Evolutionary conservation across 75 land plant genomes (phyloP).

Genomic region (Isoetes taiwanensis): DNA sequence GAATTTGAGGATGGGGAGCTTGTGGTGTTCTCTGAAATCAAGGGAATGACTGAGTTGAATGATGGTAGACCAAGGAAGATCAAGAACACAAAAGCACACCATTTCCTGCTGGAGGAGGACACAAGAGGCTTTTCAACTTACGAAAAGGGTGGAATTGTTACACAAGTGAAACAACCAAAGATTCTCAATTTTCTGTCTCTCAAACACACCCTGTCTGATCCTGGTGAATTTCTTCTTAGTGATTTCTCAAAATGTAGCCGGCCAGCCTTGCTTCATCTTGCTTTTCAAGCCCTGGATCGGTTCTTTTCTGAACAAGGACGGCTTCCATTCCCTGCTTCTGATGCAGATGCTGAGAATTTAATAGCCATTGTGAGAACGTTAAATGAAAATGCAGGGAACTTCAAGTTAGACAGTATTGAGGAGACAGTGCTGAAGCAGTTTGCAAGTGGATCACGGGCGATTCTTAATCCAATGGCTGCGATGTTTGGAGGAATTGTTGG

Average conservation of each 20-base stretch:
- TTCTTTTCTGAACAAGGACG: conserved; percentile 45
- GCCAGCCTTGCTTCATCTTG: conserved; percentile 73
- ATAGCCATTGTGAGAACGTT: conserved; percentile 23
- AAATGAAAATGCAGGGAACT: conserved; percentile 42
- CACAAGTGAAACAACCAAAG: conserved; percentile 89
- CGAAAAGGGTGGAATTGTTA: conserved; percentile 83
- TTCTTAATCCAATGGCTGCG: conserved; percentile 93
- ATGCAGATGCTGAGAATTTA: conserved; percentile 42
- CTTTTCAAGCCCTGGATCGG: conserved; percentile 81
- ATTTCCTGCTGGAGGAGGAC: conserved; percentile 78
- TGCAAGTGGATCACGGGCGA: conserved; percentile 73
- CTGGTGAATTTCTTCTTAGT: conserved; percentile 82
- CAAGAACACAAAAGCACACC: conserved; percentile 62
- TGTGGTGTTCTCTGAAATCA: conserved; percentile 83
- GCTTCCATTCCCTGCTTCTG: conserved; percentile 56
- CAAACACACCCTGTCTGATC: conserved; percentile 50
- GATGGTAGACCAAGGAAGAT: conserved; percentile 86
- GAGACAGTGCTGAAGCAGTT: conserved; percentile 41
- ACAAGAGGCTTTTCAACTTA: conserved; percentile 65
- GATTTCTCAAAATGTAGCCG: conserved; percentile 87
- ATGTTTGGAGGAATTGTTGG: conserved; percentile 94
- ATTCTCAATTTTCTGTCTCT: conserved; percentile 61
- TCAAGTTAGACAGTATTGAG: conserved; percentile 43
- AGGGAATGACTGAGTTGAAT: conserved; percentile 80
- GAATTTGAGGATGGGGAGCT: conserved; percentile 96